phyloP scores from a whole-genome alignment of 2,329 filamentous ascomycete genomes.

The Coniella lustricola region DNA sequence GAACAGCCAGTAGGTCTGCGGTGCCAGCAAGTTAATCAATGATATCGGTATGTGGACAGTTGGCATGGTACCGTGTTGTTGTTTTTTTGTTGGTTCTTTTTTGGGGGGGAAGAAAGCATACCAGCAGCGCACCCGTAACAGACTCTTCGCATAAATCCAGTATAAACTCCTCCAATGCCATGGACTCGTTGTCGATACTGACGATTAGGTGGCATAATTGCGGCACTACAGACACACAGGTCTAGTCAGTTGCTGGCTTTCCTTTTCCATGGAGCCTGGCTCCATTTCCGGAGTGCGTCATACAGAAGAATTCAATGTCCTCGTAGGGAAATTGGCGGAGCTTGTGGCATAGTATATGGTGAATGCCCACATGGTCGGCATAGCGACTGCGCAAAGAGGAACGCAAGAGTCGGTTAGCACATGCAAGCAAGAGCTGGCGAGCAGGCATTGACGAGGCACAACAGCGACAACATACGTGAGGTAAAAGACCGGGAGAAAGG shows the following conservation, averaged over 20 bases:
- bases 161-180: slow-evolving; percentile 84
- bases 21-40: no score
- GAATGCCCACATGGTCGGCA: slow-evolving; percentile 82
- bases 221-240: slow-evolving; percentile 41
- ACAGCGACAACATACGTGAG: slow-evolving; percentile 59
- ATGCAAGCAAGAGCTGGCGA: neutral
- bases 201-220: slow-evolving; percentile 84
- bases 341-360: slow-evolving; percentile 84
- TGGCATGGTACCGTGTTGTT: no score
- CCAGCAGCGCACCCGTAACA: slow-evolving; percentile 74
- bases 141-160: slow-evolving; percentile 82
- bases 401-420: slow-evolving; percentile 6
- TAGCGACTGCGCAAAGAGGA: slow-evolving; percentile 63
- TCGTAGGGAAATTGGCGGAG: slow-evolving; percentile 83
- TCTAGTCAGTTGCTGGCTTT: neutral
- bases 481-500: slow-evolving; percentile 82
- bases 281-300: neutral
- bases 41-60: no score
- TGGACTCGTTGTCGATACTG: slow-evolving; percentile 83
- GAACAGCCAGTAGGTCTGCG: slow-evolving; percentile 85
- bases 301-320: slow-evolving; percentile 80
- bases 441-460: slow-evolving; percentile 4
- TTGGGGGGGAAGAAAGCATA: no score
- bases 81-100: no score
- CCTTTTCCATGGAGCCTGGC: neutral